Conservation (phyloP, 352 stramenopile species). For the Globisporangium cystogenes region DNA sequence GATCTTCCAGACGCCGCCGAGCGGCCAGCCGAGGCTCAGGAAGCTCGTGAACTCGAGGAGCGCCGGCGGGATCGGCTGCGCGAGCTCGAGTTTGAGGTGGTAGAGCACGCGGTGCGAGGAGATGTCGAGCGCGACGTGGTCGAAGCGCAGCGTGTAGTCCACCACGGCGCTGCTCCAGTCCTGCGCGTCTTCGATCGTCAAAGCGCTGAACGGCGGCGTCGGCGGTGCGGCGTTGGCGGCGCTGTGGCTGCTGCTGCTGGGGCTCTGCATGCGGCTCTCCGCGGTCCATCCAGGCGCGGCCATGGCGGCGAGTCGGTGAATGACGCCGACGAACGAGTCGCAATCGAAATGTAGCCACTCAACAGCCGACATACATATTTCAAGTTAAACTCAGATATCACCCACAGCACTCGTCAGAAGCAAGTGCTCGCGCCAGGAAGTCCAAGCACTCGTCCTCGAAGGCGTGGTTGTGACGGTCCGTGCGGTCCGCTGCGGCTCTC, state of each 20-base stretch:
- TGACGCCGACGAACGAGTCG: too few species aligned
- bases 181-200: conserved; percentile 21
- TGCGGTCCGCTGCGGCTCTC: background rate
- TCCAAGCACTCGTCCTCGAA: background rate
- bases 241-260: background rate
- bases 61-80: conserved; percentile 24
- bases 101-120: conserved; percentile 39
- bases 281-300: background rate
- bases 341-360: too few species aligned
- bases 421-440: background rate
- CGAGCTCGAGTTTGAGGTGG: conserved; percentile 35
- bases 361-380: too few species aligned
- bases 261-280: background rate
- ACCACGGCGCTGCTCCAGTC: conserved; percentile 38
- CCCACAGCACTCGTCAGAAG: background rate
- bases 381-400: too few species aligned
- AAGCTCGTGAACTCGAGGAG: conserved; percentile 31
- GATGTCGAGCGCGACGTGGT: conserved; percentile 44
- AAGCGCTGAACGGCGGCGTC: background rate
- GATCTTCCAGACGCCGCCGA: conserved; percentile 55
- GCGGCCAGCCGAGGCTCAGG: conserved; percentile 38
- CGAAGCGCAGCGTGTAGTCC: conserved; percentile 30
- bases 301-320: too few species aligned
- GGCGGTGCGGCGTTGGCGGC: background rate
- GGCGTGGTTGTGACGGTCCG: background rate